Conservation (phyloP, 768 basidiomycete species). For the Phanerochaete sordida region DNA sequence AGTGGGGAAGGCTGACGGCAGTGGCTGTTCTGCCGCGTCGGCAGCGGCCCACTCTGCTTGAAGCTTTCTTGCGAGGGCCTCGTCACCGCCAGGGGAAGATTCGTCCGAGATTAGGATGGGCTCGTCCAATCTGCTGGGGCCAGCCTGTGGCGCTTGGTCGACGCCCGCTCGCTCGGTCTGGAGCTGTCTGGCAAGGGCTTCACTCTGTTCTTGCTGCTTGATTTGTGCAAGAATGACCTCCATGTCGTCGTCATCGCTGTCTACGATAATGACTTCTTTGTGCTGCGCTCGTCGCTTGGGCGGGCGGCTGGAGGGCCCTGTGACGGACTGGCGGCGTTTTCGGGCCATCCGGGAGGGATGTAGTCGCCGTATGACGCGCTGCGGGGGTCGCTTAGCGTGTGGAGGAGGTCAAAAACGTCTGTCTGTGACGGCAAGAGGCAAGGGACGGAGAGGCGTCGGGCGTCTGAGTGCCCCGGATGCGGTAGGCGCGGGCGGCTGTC, state of each 20-base stretch:
- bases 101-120: constrained; percentile 6
- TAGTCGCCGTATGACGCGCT: background rate
- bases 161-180: constrained; percentile 24
- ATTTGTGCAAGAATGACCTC: constrained; percentile 37
- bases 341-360: constrained; percentile 7
- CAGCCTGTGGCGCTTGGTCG: background rate
- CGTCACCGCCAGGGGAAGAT: constrained; percentile 30
- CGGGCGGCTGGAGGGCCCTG: background rate
- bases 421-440: constrained; percentile 1
- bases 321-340: constrained; percentile 13
- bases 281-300: constrained; percentile 6
- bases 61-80: constrained; percentile 35
- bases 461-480: background rate
- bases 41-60: constrained; percentile 36
- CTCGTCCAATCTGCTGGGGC: background rate
- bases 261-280: constrained; percentile 14
- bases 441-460: background rate
- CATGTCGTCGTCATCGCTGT: constrained; percentile 39
- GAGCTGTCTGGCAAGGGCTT: constrained; percentile 33
- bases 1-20: background rate
- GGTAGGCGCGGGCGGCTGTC: constrained; percentile 13
- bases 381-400: background rate
- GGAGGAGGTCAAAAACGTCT: background rate
- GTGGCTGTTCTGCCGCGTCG: constrained; percentile 4
- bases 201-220: constrained; percentile 41